Evolutionary conservation across 2,329 filamentous ascomycete species (phyloP).

Genomic region (Rhexocercosporidium sp.): DNA sequence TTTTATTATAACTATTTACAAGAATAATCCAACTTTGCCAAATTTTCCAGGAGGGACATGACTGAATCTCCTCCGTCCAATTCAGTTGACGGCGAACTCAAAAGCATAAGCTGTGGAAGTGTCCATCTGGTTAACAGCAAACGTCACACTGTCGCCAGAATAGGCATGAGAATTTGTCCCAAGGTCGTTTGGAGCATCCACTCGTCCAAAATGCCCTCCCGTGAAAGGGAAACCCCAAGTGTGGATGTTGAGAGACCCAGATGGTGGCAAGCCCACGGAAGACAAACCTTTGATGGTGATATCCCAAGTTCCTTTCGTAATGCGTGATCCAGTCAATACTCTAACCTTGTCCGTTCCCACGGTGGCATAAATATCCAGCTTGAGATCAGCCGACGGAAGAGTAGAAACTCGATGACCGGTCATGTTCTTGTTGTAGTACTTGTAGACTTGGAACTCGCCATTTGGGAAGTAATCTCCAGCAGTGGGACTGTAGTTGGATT

Average conservation of each 20-base stretch:
- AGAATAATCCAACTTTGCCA: background rate
- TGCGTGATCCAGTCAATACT: conserved; percentile 30
- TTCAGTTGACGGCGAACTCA: conserved; percentile 41
- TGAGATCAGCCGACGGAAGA: conserved; percentile 37
- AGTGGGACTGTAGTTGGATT: conserved; percentile 24
- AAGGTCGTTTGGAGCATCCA: conserved; percentile 38
- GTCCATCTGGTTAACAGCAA: conserved; percentile 47
- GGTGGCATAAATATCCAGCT: conserved; percentile 33
- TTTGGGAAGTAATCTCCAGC: conserved; percentile 46
- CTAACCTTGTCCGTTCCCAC: conserved; percentile 28
- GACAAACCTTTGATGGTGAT: conserved; percentile 32
- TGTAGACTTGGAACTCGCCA: conserved; percentile 53
- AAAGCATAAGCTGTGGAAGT: conserved; percentile 47
- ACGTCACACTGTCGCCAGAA: conserved; percentile 43
- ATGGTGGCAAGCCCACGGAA: conserved; percentile 28
- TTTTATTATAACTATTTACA: no score
- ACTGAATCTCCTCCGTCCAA: background rate
- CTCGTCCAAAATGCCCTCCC: conserved; percentile 30
- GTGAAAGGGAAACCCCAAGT: conserved; percentile 39
- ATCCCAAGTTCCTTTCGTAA: conserved; percentile 34
- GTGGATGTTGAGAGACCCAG: conserved; percentile 31
- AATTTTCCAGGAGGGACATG: background rate
- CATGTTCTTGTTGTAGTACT: conserved; percentile 53
- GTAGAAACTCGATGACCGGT: conserved; percentile 48
- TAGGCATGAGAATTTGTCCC: conserved; percentile 43